Evolutionary conservation across 2,329 filamentous ascomycete genomes (phyloP), one percentile per base, ranked within the genome.

Genomic region (Setomelanomma holmii): DNA sequence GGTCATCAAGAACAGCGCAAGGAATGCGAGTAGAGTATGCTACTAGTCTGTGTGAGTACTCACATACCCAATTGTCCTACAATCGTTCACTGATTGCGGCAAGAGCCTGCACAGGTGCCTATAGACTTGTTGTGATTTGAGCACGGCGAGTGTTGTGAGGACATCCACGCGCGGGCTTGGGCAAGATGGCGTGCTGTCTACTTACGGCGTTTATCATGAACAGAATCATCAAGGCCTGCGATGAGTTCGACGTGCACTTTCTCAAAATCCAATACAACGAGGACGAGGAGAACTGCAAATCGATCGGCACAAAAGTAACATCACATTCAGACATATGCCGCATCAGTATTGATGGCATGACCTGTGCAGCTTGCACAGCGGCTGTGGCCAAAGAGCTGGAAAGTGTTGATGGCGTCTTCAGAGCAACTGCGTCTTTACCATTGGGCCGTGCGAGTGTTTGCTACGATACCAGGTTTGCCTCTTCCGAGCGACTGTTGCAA

Each of bases 171-270:
- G n/a, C n/a, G n/a, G n/a, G n/a, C n/a, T n/a, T n/a, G n/a, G 22
- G 19, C 24, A 47, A 7, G 11, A 52, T 53, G 56, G 56, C 56
- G 12, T 59, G 56, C 41, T 59, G 56, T 20, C 40, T 53, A 44
- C 40, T 59, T 10, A 52, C 56, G 34, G 53, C 53, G 8, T 40
- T 50, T 14, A 44, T 60, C 1, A 57, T 60, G 40, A 51, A 39
- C 11, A 44, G 49, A n/a, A 45, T 60, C n/a, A 58, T 58, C 46
- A 48, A 56, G 17, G 45, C 46, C 30, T 57, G 51, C 43, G 57
- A 60, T 40, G 40, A 49, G n/a, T 41, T 60, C 12, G 57, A 60
- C 36, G 41, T 60, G 24, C 42, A 49, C 16, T 47, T 60, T 21
- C 39, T 57, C 12, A 40, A 57, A 11, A 49, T 55, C 34, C 46